Evolutionary conservation across 2,329 filamentous ascomycete genomes (phyloP).

Genomic region (Chalaropsis ovoidea): DNA sequence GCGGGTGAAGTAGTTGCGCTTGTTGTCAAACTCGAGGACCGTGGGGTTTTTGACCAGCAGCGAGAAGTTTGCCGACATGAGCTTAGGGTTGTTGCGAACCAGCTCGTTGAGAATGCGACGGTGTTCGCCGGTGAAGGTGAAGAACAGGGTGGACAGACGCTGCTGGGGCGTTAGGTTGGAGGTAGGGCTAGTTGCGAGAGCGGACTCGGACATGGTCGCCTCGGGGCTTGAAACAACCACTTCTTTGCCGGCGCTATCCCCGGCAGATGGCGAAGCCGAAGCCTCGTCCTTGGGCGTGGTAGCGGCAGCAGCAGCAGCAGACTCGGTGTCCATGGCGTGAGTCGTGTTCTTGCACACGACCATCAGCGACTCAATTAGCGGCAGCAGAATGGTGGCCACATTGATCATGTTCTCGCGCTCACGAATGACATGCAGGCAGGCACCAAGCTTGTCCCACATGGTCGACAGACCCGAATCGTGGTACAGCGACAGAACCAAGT

Average conservation of each 20-base stretch:
- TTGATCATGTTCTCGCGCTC: conserved; percentile 93
- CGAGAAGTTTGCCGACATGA: conserved; percentile 97
- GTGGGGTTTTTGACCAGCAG: conserved; percentile 96
- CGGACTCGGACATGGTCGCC: conserved; percentile 32
- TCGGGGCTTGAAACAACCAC: conserved; percentile 32
- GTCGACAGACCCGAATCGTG: conserved; percentile 82
- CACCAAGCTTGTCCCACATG: conserved; percentile 86
- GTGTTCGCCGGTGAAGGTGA: conserved; percentile 94
- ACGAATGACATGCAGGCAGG: conserved; percentile 77
- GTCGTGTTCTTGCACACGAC: conserved; percentile 98
- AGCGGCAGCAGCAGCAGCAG: not conserved
- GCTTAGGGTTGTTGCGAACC: conserved; percentile 88
- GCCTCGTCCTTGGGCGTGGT: not conserved
- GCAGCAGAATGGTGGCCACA: conserved; percentile 88
- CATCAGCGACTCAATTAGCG: conserved; percentile 93
- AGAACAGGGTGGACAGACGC: conserved; percentile 83
- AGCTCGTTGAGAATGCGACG: conserved; percentile 96
- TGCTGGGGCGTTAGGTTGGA: conserved; percentile 50
- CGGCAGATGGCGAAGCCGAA: not conserved
- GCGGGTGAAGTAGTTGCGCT: conserved; percentile 96
- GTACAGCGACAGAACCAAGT: conserved; percentile 78
- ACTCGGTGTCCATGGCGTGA: conserved; percentile 51
- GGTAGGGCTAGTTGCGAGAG: conserved; percentile 61
- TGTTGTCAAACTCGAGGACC: conserved; percentile 98
- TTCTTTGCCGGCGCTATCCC: not conserved